Conservation (phyloP, 2,329 filamentous ascomycete genomes). For the Calonectria honghensis region DNA sequence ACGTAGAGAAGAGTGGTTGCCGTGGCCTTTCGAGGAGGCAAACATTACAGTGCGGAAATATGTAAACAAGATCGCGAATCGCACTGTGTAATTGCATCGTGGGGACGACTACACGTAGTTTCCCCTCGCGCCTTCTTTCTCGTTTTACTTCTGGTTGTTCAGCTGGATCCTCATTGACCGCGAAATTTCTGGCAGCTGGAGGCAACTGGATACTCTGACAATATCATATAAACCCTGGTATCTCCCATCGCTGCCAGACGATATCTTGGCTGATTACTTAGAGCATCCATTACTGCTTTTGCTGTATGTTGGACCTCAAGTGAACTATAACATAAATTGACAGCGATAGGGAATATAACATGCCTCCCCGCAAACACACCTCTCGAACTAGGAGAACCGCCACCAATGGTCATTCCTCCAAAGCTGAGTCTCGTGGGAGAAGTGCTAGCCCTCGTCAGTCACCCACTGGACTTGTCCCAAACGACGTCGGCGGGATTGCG, state of each 20-base stretch:
- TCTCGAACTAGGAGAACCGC: constrained; percentile 67
- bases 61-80: not conserved
- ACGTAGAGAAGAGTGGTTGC: not conserved
- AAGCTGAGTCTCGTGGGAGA: constrained; percentile 6
- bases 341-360: not conserved
- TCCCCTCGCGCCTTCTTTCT: constrained; percentile 4
- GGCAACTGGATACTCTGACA: not conserved
- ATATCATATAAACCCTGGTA: not conserved
- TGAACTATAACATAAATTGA: not conserved
- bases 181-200: not conserved
- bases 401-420: constrained; percentile 31
- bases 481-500: not conserved
- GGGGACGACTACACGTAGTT: not conserved
- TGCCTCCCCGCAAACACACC: constrained; percentile 61
- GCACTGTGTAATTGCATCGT: constrained; percentile 7
- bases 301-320: not conserved
- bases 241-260: not conserved
- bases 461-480: not conserved
- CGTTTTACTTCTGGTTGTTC: not conserved
- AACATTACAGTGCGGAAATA: constrained; percentile 2
- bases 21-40: not conserved
- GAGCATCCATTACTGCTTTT: not conserved
- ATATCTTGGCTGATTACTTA: not conserved
- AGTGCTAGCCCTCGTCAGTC: constrained; percentile 21
- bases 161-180: not conserved